These are phyloP conservation scores for Geranomyces michiganensis DNA, from an alignment of 192 early-diverging fungal genomes.

Conservation along the genomic window DNA sequence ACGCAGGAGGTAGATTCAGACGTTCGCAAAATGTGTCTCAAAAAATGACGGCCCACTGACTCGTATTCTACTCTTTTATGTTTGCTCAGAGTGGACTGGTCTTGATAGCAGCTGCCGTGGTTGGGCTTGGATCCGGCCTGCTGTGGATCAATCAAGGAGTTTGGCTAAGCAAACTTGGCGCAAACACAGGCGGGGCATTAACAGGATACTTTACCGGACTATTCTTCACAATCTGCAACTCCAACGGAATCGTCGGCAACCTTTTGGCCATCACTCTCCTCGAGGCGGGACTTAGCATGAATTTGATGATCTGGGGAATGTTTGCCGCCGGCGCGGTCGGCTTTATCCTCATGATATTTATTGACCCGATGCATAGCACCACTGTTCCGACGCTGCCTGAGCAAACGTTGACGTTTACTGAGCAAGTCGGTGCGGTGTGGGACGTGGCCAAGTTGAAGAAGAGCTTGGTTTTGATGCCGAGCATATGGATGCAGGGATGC, in stretches of 20 bases:
- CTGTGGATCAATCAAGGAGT: conserved; percentile 41
- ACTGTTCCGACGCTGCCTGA: neutral
- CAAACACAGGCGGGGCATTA: conserved; percentile 18
- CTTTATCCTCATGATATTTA: conserved; percentile 9
- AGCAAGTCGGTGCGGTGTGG: conserved; percentile 18
- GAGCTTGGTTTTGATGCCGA: conserved; percentile 26
- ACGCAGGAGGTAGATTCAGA: neutral
- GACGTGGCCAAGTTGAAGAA: conserved; percentile 20
- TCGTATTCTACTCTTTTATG: neutral
- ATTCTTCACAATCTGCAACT: conserved; percentile 38
- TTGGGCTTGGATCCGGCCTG: conserved; percentile 25
- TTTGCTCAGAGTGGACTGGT: conserved; percentile 23
- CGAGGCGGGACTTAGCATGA: conserved; percentile 23
- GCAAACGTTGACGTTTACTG: conserved; percentile 8
- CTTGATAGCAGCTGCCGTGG: conserved; percentile 9
- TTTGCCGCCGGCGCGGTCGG: conserved; percentile 18
- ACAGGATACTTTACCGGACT: conserved; percentile 37
- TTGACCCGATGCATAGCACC: conserved; percentile 21
- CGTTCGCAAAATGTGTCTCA: neutral
- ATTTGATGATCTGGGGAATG: conserved; percentile 33
- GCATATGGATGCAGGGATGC: conserved; percentile 35
- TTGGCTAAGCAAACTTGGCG: conserved; percentile 21
- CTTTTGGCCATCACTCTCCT: conserved; percentile 29
- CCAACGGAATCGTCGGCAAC: conserved; percentile 38
- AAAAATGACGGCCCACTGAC: neutral